These are phyloP conservation scores for Scheffersomyces stambukii DNA, from an alignment of 1,139 yeast species.

Conservation along the genomic window DNA sequence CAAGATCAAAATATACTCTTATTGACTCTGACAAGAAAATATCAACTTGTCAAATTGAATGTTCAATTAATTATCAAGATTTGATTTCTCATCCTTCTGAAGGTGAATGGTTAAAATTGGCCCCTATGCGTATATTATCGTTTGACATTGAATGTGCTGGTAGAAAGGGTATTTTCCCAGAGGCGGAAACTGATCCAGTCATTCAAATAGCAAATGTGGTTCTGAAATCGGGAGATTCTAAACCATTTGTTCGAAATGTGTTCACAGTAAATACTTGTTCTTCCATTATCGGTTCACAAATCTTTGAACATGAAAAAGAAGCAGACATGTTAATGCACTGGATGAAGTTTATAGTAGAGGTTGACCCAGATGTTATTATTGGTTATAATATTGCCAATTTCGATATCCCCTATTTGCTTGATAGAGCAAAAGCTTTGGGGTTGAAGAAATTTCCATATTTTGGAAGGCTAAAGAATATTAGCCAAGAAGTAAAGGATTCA, in stretches of 20 bases:
- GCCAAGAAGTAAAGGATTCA: slow-evolving; percentile 77
- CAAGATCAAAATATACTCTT: slow-evolving; percentile 61
- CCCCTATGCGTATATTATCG: slow-evolving; percentile 88
- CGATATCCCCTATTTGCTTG: slow-evolving; percentile 88
- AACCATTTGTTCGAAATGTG: slow-evolving; percentile 90
- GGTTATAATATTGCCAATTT: slow-evolving; percentile 95
- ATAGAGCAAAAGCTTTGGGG: slow-evolving; percentile 75
- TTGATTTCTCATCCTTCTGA: slow-evolving; percentile 81
- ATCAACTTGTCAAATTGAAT: slow-evolving; percentile 85
- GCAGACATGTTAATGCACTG: slow-evolving; percentile 79
- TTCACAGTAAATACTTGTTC: slow-evolving; percentile 91
- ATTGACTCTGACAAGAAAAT: slow-evolving; percentile 37
- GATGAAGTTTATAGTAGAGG: slow-evolving; percentile 77
- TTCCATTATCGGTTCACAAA: slow-evolving; percentile 90
- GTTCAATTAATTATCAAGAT: slow-evolving; percentile 62
- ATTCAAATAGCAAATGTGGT: slow-evolving; percentile 97
- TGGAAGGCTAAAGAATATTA: slow-evolving; percentile 65
- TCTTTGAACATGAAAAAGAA: slow-evolving; percentile 72
- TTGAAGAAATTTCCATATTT: slow-evolving; percentile 76
- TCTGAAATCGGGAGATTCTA: slow-evolving; percentile 69
- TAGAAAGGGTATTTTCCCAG: slow-evolving; percentile 94
- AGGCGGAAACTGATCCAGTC: slow-evolving; percentile 88
- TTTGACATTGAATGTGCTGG: slow-evolving; percentile 99
- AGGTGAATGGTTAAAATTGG: slow-evolving; percentile 91
- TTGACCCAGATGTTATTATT: slow-evolving; percentile 94